Base-by-base conservation (phyloP, 140 eudicot species). In the Oenanthe javanica region DNA sequence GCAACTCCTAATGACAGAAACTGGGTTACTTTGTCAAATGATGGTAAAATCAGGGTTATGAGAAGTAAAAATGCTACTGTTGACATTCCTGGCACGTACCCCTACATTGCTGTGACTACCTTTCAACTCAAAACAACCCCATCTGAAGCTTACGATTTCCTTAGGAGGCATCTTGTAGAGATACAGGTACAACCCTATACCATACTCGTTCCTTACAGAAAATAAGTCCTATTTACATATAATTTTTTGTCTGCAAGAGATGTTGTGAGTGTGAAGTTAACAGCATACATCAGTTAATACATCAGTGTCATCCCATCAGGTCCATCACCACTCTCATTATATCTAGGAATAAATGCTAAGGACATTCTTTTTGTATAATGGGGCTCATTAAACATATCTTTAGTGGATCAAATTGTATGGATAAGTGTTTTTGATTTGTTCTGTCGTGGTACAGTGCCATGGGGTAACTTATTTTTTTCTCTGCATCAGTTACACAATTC, bases 21-120 rank as follows among this genome's bases (percentile, higher is more conserved):
- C 7, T 67, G 73, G 73, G 73, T 67, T 12, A 67, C 21, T 12
- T 67, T 67, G 73, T 67, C 21, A 43, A 67, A 61, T n/a, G 69
- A 11, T 2, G 3, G 31, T 19, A 67, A 67, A 27, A 21, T 67
- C 45, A 67, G 73, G 73, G 73, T 67, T 67, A 67, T 67, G 73
- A 67, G 73, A 67, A 67, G 73, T 31, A 67, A 45, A 67, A 2
- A 11, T 67, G 73, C 31, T 11, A 67, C 73, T 67, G 73, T 67
- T 36, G 12, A 4, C 73, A 12, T 67, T 67, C 73, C 73, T 31
- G 42, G 43, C 73, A 67, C 9, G 7, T 3, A 67, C 10, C 13
- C 73, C 13, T 67, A 27, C 73, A 67, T 67, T 25, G 42, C 73
- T 67, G 73, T 67, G 46, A 67, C 73, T 67, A 67, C 73, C 73